Evolutionary conservation across 768 basidiomycete species (phyloP), one percentile per base, ranked within the genome.

Genomic region (Hericium alpestre): DNA sequence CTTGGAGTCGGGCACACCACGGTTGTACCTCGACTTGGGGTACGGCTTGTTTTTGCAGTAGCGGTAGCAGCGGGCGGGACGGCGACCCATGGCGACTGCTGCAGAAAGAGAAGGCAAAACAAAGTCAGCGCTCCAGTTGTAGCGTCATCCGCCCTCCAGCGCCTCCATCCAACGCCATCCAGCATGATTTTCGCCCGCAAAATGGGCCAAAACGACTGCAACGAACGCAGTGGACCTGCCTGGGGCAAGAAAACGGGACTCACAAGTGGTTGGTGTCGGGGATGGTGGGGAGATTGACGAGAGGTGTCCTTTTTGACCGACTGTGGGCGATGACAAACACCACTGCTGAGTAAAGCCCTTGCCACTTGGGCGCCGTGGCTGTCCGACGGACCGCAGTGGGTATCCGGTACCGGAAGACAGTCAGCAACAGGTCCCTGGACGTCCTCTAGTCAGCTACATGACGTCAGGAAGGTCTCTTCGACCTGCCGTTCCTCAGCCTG

Each of bases 21-120:
- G 92, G 78, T 95, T 95, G 80, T 95, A 95, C 69, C 92, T 76
- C 55, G 86, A 90, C 76, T 93, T 94, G 58, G 90, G 92, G 78
- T 90, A 94, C 23, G 95, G 93, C 84, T 98, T 97, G 83, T 94
- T 95, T 79, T 97, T 97, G 83, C 93, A 97, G 79, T 97, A 97
- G 65, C 93, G 87, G 79, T 95, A 95, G 84, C 93, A 96, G 67
- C 90, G 87, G 75, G 93, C 92, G 62, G 93, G 93, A 79, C 93
- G 90, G 72, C 93, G 91, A 82, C 93, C 93, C 93, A 96, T 96
- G 66, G 69, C 80, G 63, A 56, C 50, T 50, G 15, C 49, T 51
- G 49, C 9, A 18, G 41, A 18, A 18, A 43, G 20, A 43, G 20
- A 16, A 10, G 25, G n/a, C 18, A 25, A 25, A 15, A 20, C 10